Percentiles rank a stretch among this genome's conserved stretches.
Conservation (phyloP, 331 rosid species). For the Telfairia occidentalis region DNA sequence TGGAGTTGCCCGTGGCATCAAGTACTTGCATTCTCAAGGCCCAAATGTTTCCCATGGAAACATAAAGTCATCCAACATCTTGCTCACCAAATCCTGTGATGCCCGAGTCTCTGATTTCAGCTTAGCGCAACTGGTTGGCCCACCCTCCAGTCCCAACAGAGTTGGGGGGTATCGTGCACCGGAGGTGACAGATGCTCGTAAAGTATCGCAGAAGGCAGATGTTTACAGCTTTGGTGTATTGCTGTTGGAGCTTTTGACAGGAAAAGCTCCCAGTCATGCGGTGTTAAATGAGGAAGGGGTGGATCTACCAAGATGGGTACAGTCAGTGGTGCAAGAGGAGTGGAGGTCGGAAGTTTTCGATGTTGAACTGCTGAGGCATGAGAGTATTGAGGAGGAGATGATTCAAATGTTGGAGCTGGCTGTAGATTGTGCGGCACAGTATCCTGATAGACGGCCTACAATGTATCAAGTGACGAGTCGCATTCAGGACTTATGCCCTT, state of each 20-base stretch:
- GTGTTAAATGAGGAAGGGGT: slow-evolving; percentile 15
- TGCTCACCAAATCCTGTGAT: slow-evolving; percentile 8
- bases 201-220: slow-evolving; percentile 15
- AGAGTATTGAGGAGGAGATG: slow-evolving; percentile 12
- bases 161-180: slow-evolving; percentile 15
- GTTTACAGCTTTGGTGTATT: slow-evolving; percentile 18
- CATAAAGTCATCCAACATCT: slow-evolving; percentile 14
- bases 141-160: slow-evolving; percentile 7
- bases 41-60: slow-evolving; percentile 14
- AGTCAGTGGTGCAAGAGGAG: slow-evolving; percentile 11
- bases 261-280: slow-evolving; percentile 11
- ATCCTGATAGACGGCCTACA: slow-evolving; percentile 14
- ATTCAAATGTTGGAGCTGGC: slow-evolving; percentile 9
- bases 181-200: slow-evolving; percentile 13
- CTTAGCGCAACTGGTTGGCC: slow-evolving; percentile 16
- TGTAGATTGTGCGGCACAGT: slow-evolving; percentile 6
- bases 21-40: slow-evolving; percentile 13
- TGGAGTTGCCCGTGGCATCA: slow-evolving; percentile 14
- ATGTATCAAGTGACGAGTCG: slow-evolving; percentile 1
- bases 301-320: slow-evolving; percentile 18
- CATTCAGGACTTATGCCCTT: slow-evolving; percentile 1
- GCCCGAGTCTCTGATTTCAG: slow-evolving; percentile 18
- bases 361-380: slow-evolving; percentile 1
- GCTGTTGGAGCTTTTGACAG: slow-evolving; percentile 17
- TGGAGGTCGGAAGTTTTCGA: slow-evolving; percentile 12